phyloP scores from a whole-genome alignment of 306 rosid species.

The Parietaria judaica region DNA sequence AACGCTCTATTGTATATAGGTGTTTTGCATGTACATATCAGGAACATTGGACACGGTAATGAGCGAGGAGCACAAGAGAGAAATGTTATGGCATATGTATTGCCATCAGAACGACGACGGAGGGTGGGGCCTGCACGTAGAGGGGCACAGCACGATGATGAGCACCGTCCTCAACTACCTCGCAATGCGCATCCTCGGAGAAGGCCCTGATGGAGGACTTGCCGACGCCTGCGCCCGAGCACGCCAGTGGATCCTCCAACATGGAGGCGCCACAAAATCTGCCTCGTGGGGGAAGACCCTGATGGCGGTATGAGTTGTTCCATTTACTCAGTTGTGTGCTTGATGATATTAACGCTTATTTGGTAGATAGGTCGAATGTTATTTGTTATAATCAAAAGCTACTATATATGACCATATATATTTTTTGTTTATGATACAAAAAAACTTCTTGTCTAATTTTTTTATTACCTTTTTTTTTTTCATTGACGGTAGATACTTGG shows the following conservation, averaged over 20 bases:
- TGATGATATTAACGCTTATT: slow-evolving; percentile 57
- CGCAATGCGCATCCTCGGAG: slow-evolving; percentile 16
- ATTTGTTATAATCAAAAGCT: slow-evolving; percentile 21
- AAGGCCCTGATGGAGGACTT: too few species aligned
- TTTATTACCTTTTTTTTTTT: too few species aligned
- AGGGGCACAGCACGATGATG: slow-evolving; percentile 65
- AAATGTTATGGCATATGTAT: slow-evolving; percentile 36
- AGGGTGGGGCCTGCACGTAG: slow-evolving; percentile 17
- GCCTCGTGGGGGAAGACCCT: neutral
- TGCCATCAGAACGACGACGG: slow-evolving; percentile 34
- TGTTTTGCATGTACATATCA: slow-evolving; percentile 41
- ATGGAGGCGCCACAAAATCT: too few species aligned
- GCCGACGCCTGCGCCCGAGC: neutral
- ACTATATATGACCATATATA: too few species aligned
- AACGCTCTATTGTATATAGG: neutral
- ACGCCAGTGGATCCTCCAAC: too few species aligned
- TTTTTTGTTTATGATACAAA: too few species aligned
- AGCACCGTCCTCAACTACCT: slow-evolving; percentile 45
- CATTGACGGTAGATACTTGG: too few species aligned
- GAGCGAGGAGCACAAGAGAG: slow-evolving; percentile 16
- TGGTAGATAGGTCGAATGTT: slow-evolving; percentile 30
- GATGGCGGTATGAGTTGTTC: neutral
- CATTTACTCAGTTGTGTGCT: slow-evolving; percentile 29
- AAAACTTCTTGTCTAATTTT: too few species aligned
- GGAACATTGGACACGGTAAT: slow-evolving; percentile 29